phyloP scores from a whole-genome alignment of 2,329 filamentous ascomycete genomes.

The Cercospora citrullina region DNA sequence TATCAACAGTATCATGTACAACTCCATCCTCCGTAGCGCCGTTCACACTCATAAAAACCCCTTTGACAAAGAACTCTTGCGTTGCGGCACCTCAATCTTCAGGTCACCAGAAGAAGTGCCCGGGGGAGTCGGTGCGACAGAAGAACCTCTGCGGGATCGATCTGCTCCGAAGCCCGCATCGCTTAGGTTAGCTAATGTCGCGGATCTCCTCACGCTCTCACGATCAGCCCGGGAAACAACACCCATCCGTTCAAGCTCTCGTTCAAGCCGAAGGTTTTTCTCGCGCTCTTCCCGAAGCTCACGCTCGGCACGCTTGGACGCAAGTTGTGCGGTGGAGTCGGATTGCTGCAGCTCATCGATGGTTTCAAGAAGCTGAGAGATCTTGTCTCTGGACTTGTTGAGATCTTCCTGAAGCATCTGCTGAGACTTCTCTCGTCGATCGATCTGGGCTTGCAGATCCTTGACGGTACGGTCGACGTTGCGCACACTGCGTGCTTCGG shows the following conservation, averaged over 20 bases:
- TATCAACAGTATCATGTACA: constrained; percentile 16
- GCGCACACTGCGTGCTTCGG: constrained; percentile 82
- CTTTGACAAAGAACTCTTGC: constrained; percentile 50
- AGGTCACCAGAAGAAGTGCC: constrained; percentile 35
- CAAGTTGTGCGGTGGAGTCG: constrained; percentile 78
- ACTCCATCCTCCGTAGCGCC: constrained; percentile 26
- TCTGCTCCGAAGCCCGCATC: constrained; percentile 43
- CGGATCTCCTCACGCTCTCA: constrained; percentile 38
- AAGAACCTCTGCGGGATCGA: constrained; percentile 45
- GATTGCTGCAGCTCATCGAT: constrained; percentile 92
- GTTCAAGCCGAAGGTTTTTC: constrained; percentile 75
- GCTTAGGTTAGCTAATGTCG: constrained; percentile 42
- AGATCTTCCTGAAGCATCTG: constrained; percentile 84
- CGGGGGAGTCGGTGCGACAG: constrained; percentile 41
- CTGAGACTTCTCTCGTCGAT: constrained; percentile 82
- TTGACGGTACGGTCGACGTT: constrained; percentile 93
- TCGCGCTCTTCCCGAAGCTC: constrained; percentile 88
- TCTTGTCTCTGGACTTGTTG: constrained; percentile 81
- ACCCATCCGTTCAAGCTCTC: constrained; percentile 66
- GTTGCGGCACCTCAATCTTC: constrained; percentile 40
- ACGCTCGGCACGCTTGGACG: constrained; percentile 80
- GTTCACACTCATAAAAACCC: constrained; percentile 50
- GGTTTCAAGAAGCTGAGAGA: constrained; percentile 81
- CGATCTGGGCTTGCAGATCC: constrained; percentile 87
- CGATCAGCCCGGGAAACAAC: constrained; percentile 74